Base-by-base conservation (phyloP, 2,329 filamentous ascomycete genomes). In the Emmonsiellopsis sp. region DNA sequence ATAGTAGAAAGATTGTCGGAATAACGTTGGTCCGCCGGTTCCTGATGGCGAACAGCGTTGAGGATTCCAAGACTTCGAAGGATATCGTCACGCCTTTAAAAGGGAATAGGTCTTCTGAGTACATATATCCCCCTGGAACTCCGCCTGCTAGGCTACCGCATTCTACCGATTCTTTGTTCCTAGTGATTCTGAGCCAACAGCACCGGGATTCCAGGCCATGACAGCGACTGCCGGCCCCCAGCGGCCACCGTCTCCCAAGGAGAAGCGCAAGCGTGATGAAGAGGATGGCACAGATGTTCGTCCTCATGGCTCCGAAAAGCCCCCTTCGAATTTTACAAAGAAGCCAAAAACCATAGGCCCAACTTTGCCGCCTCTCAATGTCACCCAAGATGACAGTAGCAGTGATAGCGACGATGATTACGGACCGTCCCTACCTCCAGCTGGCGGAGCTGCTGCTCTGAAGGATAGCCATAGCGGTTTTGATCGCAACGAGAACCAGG, bases 311-410 rank as follows among this genome's bases (percentile, higher is more conserved):
- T 7, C 32, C 31, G 5, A 6, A 2, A 11, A 36, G 13, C 4
- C 17, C 8, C 37, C 33, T 31, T 17, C 31, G 9, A 47, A 42
- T 14, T n/a, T 17, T 5, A 9, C 44, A 33, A 80, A 81, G 65
- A 74, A 74, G 57, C 70, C 72, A 59, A 72, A 74, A 59, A 68
- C 77, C n/a, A 65, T 75, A 52, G 79, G 79, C 37, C 80, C 80
- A 52, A 74, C 77, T 31, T 70, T 73, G 55, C 77, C 79, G 42
- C 77, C 76, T 44, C 61, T 66, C 6, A 45, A 61, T 9, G 57
- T 60, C 21, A 60, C 61, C 6, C 58, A 64, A 21, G 56, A 61
- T 9, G 56, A 58, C 6, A 62, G 37, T 21, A 62, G 64, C 27
- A 67, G 62, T 45, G 66, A 67, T 49, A 65, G 64, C 60, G 74